phyloP scores from a whole-genome alignment of 1,284 basidiomycete species.

The Ceratobasidium sp. region DNA sequence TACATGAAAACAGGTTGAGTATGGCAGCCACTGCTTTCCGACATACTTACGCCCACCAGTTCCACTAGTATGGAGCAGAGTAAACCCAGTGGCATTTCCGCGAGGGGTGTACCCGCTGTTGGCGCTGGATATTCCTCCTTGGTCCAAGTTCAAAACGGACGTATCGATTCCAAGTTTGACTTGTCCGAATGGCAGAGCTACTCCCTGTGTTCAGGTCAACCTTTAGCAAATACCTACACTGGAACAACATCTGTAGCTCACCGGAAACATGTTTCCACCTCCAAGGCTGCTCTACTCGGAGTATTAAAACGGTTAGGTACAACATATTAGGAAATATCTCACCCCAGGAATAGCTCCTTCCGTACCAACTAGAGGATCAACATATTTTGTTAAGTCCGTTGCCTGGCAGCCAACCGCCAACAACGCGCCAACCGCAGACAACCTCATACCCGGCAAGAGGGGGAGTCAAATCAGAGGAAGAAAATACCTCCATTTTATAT shows the following conservation, averaged over 20 bases:
- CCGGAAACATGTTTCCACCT: constrained; percentile 38
- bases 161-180: constrained; percentile 35
- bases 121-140: constrained; percentile 31
- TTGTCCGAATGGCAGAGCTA: constrained; percentile 29
- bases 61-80: constrained; percentile 30
- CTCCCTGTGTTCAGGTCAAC: constrained; percentile 1
- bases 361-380: constrained; percentile 18
- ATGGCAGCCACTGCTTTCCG: too few species aligned
- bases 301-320: background rate
- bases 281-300: constrained; percentile 28
- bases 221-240: background rate
- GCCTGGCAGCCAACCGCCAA: background rate
- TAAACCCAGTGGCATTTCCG: constrained; percentile 25
- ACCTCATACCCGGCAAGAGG: background rate
- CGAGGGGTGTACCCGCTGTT: constrained; percentile 34
- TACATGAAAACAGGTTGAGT: too few species aligned
- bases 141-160: constrained; percentile 35
- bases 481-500: constrained; percentile 6
- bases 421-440: background rate
- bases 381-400: constrained; percentile 17
- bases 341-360: constrained; percentile 21
- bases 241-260: background rate
- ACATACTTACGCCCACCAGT: constrained; percentile 22
- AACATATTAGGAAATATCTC: background rate
- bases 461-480: background rate